Percentiles rank a stretch among this genome's conserved stretches.
phyloP scores from a whole-genome alignment of 192 early-diverging fungal genomes.

The Glomus cerebriforme region DNA sequence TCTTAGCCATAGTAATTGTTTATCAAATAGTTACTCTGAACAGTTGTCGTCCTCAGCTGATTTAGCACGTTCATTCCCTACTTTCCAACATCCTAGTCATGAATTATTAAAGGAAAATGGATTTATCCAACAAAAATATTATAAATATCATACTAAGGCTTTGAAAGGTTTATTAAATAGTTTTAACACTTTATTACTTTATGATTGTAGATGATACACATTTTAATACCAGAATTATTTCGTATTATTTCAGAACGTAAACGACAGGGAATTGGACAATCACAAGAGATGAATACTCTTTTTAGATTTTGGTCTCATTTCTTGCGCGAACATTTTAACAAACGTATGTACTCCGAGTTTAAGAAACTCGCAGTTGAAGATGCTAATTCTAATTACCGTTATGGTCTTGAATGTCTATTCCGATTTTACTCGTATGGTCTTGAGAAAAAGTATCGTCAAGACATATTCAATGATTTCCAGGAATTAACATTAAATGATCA shows the following conservation, averaged over 20 bases:
- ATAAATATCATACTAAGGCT: slow-evolving; percentile 92
- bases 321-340: slow-evolving; percentile 94
- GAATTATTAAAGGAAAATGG: slow-evolving; percentile 94
- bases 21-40: slow-evolving; percentile 26
- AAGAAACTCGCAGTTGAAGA: slow-evolving; percentile 88
- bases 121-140: slow-evolving; percentile 97
- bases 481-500: slow-evolving; percentile 77
- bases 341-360: slow-evolving; percentile 93
- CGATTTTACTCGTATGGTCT: slow-evolving; percentile 96
- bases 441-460: slow-evolving; percentile 83
- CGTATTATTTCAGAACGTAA: slow-evolving; percentile 70
- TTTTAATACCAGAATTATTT: not conserved
- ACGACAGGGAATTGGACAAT: slow-evolving; percentile 82
- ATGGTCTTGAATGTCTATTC: slow-evolving; percentile 97
- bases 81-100: slow-evolving; percentile 87
- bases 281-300: slow-evolving; percentile 96
- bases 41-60: slow-evolving; percentile 51
- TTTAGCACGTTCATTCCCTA: slow-evolving; percentile 60
- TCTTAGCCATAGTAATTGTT: slow-evolving; percentile 41
- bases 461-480: slow-evolving; percentile 90
- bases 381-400: slow-evolving; percentile 81
- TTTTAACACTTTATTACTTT: not conserved
- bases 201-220: not conserved
- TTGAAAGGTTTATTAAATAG: slow-evolving; percentile 46
- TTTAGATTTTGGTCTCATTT: slow-evolving; percentile 99